These are phyloP conservation scores for Mediolabrus comicus DNA, from an alignment of 108 stramenopile genomes.

Conservation along the genomic window DNA sequence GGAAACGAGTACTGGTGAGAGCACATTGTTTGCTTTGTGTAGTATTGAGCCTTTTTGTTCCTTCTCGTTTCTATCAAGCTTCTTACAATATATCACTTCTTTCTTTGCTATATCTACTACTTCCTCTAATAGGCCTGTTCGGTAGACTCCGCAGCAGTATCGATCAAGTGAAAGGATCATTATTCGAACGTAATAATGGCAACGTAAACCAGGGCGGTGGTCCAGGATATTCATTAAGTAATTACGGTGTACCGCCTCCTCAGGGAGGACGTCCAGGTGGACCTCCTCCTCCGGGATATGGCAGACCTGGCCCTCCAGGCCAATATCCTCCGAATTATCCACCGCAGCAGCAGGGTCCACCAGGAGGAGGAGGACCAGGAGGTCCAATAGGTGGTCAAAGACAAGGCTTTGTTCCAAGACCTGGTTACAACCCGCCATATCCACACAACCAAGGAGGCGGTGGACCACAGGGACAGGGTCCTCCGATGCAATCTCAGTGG, in stretches of 20 bases:
- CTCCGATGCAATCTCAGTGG: constrained; percentile 51
- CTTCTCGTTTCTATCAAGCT: not conserved
- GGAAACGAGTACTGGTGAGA: constrained; percentile 45
- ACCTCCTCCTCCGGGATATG: constrained; percentile 31
- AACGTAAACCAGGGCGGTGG: constrained; percentile 11
- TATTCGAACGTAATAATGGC: constrained; percentile 35
- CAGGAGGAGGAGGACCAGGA: constrained; percentile 3
- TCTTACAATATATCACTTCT: not conserved
- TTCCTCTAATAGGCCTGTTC: constrained; percentile 25
- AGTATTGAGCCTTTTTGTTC: not conserved
- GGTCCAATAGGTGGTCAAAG: constrained; percentile 6
- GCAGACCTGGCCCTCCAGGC: constrained; percentile 1
- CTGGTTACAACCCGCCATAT: constrained; percentile 37
- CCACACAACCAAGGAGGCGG: constrained; percentile 27
- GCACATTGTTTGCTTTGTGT: not conserved
- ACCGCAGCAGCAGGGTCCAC: constrained; percentile 28
- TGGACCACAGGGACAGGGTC: constrained; percentile 26
- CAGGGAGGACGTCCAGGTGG: constrained; percentile 20
- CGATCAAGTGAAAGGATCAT: constrained; percentile 42
- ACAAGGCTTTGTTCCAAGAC: constrained; percentile 33
- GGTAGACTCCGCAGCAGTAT: constrained; percentile 36
- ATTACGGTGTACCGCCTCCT: constrained; percentile 48
- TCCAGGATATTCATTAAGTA: constrained; percentile 39
- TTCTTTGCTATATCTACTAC: not conserved
- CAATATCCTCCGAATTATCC: constrained; percentile 21